Conservation (phyloP, 495 filamentous ascomycete species). For the Penicillium salamii region DNA sequence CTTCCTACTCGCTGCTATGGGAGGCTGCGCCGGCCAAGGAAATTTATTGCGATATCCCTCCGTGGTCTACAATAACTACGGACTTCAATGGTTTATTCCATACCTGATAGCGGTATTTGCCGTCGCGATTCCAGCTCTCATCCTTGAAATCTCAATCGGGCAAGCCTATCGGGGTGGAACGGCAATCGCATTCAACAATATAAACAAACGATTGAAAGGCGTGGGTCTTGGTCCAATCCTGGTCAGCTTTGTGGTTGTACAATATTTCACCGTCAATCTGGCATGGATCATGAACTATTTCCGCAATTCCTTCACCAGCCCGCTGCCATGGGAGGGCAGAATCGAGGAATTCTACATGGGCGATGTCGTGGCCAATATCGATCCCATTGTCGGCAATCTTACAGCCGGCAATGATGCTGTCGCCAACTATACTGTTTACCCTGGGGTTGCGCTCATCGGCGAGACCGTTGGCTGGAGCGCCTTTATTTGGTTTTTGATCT, state of each 20-base stretch:
- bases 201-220: slow-evolving; percentile 34
- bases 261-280: slow-evolving; percentile 37
- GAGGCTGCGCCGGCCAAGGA: slow-evolving; percentile 26
- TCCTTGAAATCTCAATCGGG: slow-evolving; percentile 41
- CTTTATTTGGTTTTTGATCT: slow-evolving; percentile 40
- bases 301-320: slow-evolving; percentile 35
- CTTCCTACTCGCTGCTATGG: slow-evolving; percentile 26
- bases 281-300: slow-evolving; percentile 45
- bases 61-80: slow-evolving; percentile 26
- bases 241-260: slow-evolving; percentile 35
- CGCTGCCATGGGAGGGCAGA: slow-evolving; percentile 33
- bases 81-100: slow-evolving; percentile 32
- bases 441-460: slow-evolving; percentile 21
- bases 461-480: slow-evolving; percentile 39
- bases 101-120: slow-evolving; percentile 32
- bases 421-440: slow-evolving; percentile 21
- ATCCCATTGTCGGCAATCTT: slow-evolving; percentile 24
- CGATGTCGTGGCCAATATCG: slow-evolving; percentile 27
- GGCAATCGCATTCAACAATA: slow-evolving; percentile 38
- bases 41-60: slow-evolving; percentile 27
- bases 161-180: slow-evolving; percentile 40
- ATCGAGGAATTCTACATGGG: slow-evolving; percentile 36
- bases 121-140: slow-evolving; percentile 45
- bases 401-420: slow-evolving; percentile 14
- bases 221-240: slow-evolving; percentile 32